These are phyloP conservation scores for Lagerstroemia speciosa DNA, from an alignment of 345 rosid genomes.

Conservation along the genomic window DNA sequence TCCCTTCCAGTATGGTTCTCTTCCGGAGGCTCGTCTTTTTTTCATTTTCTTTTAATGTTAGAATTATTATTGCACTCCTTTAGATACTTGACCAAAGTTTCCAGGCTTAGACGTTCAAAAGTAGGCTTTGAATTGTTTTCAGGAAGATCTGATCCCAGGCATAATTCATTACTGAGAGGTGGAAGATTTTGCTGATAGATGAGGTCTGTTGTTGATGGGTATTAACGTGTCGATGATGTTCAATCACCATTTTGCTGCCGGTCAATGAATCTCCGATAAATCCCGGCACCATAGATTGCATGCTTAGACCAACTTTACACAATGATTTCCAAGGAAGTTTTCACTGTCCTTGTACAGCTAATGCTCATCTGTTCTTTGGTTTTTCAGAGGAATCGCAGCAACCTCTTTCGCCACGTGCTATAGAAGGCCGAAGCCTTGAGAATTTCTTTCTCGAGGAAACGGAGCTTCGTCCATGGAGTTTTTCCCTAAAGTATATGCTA, in stretches of 20 bases:
- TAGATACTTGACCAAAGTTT: no score
- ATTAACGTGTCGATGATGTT: neutral
- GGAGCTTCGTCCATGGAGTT: neutral
- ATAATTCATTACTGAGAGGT: neutral
- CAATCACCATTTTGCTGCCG: neutral
- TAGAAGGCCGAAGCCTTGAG: neutral
- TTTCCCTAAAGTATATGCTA: neutral
- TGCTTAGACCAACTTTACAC: neutral
- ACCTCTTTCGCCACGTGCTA: neutral
- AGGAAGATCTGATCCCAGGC: conserved; percentile 4
- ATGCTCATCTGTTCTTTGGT: neutral
- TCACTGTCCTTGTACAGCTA: neutral
- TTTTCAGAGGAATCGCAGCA: neutral
- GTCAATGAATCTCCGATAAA: neutral
- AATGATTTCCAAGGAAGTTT: neutral
- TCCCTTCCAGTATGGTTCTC: neutral
- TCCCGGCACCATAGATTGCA: neutral
- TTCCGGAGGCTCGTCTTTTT: neutral
- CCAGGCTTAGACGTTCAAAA: neutral
- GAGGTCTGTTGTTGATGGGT: neutral
- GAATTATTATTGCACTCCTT: no score
- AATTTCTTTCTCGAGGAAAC: neutral
- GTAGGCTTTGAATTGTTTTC: neutral
- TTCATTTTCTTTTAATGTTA: no score
- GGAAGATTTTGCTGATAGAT: conserved; percentile 1